These are phyloP conservation scores for Shiraia sp. DNA, from an alignment of 2,329 filamentous ascomycete species.

Conservation along the genomic window DNA sequence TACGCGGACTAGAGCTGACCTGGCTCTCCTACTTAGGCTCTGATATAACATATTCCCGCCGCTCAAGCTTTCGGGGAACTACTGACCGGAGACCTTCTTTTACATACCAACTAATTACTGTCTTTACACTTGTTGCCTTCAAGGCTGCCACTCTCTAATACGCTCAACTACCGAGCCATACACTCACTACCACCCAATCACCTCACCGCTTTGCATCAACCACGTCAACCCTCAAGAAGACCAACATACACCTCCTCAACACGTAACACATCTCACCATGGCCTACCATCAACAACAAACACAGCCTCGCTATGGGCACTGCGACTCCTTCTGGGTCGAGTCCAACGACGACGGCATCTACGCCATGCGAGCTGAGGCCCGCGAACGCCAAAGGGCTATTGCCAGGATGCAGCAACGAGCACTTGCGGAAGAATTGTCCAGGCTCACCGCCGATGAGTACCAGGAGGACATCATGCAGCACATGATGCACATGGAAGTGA, in stretches of 20 bases:
- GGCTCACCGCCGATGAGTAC: constrained; percentile 84
- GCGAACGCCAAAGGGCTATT: constrained; percentile 77
- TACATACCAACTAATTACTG: constrained; percentile 61
- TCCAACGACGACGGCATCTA: constrained; percentile 58
- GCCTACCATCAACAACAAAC: constrained; percentile 57
- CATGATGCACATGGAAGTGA: constrained; percentile 91
- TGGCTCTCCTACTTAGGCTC: constrained; percentile 37
- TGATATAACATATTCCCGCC: constrained; percentile 36
- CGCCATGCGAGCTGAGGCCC: constrained; percentile 65
- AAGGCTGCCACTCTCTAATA: constrained; percentile 57
- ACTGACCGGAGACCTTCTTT: constrained; percentile 46
- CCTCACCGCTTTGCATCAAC: constrained; percentile 13
- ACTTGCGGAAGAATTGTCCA: constrained; percentile 86
- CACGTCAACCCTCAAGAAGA: constrained; percentile 43
- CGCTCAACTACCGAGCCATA: constrained; percentile 44
- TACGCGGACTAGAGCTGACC: constrained; percentile 19
- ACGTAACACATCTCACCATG: constrained; percentile 53
- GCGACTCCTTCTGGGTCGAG: constrained; percentile 71
- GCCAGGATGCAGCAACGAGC: constrained; percentile 83
- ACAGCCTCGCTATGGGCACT: constrained; percentile 62
- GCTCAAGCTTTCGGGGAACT: constrained; percentile 41
- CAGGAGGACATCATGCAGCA: constrained; percentile 92
- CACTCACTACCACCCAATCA: constrained; percentile 45
- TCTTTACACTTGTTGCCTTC: constrained; percentile 54
- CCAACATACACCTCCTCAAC: constrained; percentile 51